These are phyloP conservation scores for Annona squamosa DNA, from an alignment of 164 flowering plant species.

Conservation along the genomic window DNA sequence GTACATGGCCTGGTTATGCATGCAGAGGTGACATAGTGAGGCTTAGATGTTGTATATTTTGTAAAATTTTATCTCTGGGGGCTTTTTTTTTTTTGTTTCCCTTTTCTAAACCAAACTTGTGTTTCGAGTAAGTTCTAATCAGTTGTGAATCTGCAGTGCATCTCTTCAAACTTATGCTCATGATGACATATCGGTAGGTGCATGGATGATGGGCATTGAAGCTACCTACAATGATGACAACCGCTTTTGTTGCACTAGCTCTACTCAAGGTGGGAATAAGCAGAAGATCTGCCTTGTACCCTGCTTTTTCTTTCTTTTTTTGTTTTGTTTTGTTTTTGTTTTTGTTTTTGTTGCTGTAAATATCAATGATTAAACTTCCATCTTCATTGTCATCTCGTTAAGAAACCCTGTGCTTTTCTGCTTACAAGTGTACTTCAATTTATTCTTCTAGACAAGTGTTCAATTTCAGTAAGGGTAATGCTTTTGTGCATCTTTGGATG, in stretches of 20 bases:
- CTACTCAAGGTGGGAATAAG: slow-evolving; percentile 51
- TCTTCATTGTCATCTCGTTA: too few relatives aligned
- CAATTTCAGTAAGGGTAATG: neutral
- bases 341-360: neutral
- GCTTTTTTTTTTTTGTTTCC: neutral
- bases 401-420: too few relatives aligned
- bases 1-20: too few relatives aligned
- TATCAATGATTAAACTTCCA: neutral
- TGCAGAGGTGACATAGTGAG: too few relatives aligned
- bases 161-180: slow-evolving; percentile 81
- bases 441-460: neutral
- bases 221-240: slow-evolving; percentile 84
- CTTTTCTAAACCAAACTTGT: neutral
- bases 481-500: neutral
- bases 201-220: slow-evolving; percentile 97
- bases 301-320: neutral
- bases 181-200: slow-evolving; percentile 86
- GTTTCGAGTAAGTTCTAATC: neutral
- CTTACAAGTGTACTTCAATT: too few relatives aligned
- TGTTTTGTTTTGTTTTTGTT: neutral
- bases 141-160: slow-evolving; percentile 47
- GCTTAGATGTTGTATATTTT: neutral
- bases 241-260: slow-evolving; percentile 75
- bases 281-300: neutral
- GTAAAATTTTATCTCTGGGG: neutral